These are phyloP conservation scores for Grosmannia serpens DNA, from an alignment of 2,329 filamentous ascomycete genomes.

Conservation along the genomic window DNA sequence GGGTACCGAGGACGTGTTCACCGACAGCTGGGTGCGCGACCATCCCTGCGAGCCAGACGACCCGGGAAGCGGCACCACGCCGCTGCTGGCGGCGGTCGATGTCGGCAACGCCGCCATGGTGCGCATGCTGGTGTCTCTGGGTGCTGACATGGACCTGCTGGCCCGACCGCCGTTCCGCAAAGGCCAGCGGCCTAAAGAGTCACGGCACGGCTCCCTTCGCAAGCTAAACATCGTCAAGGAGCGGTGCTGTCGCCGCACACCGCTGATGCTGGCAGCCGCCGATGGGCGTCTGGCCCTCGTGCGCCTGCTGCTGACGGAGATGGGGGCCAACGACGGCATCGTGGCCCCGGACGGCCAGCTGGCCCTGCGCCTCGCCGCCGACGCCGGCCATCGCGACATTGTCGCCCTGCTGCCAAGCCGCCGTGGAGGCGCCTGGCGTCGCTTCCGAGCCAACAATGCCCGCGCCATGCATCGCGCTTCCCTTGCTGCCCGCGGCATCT, in stretches of 20 bases:
- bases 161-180: constrained; percentile 7
- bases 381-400: constrained; percentile 28
- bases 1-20: neutral
- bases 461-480: too few relatives aligned
- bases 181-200: neutral
- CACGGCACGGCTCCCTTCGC: neutral
- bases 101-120: constrained; percentile 20
- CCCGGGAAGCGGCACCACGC: constrained; percentile 17
- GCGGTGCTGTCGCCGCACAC: constrained; percentile 25
- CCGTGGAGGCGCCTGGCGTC: too few relatives aligned
- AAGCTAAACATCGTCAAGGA: neutral
- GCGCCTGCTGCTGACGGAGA: constrained; percentile 27
- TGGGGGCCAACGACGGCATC: constrained; percentile 28
- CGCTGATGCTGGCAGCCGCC: constrained; percentile 31
- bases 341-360: constrained; percentile 33
- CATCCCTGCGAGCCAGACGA: neutral
- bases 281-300: constrained; percentile 28
- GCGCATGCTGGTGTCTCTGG: constrained; percentile 22
- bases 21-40: neutral
- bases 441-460: too few relatives aligned
- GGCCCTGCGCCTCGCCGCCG: constrained; percentile 32
- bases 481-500: too few relatives aligned
- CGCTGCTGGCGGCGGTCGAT: constrained; percentile 24
- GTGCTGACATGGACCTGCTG: constrained; percentile 22
- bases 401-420: constrained; percentile 29